These are phyloP conservation scores for Botrytis paeoniae DNA, from an alignment of 2,329 filamentous ascomycete species.

Conservation along the genomic window DNA sequence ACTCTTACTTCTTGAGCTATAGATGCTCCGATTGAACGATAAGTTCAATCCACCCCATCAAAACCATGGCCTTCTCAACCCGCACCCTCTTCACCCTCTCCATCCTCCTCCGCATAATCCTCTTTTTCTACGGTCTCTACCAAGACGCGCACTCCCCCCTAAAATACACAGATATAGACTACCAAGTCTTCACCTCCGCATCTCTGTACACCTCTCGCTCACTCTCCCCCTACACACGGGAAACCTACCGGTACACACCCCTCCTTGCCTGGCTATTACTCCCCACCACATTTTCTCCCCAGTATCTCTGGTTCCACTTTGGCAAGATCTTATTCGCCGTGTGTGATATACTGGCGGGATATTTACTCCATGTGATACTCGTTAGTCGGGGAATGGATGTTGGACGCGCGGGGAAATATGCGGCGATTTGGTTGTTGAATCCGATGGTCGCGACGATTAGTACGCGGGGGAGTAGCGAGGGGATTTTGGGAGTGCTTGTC, in stretches of 20 bases:
- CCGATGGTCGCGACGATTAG: constrained; percentile 98
- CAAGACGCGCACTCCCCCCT: constrained; percentile 89
- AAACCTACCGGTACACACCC: constrained; percentile 96
- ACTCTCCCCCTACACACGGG: constrained; percentile 76
- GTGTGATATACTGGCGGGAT: constrained; percentile 81
- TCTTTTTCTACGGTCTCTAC: constrained; percentile 85
- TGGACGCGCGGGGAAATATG: constrained; percentile 66
- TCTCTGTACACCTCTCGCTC: constrained; percentile 69
- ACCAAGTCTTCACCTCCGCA: constrained; percentile 96
- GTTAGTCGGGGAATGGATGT: constrained; percentile 38
- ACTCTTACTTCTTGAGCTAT: neutral
- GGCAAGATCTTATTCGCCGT: constrained; percentile 85
- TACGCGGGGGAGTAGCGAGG: constrained; percentile 91
- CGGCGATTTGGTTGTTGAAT: constrained; percentile 89
- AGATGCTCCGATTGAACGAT: neutral
- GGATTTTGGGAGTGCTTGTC: constrained; percentile 80
- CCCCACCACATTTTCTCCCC: constrained; percentile 63
- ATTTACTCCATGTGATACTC: constrained; percentile 63
- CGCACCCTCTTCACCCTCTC: constrained; percentile 54
- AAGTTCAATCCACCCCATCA: neutral
- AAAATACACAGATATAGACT: constrained; percentile 99
- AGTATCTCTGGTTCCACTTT: constrained; percentile 61
- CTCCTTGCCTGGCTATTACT: constrained; percentile 87
- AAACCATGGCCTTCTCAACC: constrained; percentile 30
- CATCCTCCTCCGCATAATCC: constrained; percentile 63